phyloP scores from a whole-genome alignment of 2,329 filamentous ascomycete species.

The Nemania abortiva region DNA sequence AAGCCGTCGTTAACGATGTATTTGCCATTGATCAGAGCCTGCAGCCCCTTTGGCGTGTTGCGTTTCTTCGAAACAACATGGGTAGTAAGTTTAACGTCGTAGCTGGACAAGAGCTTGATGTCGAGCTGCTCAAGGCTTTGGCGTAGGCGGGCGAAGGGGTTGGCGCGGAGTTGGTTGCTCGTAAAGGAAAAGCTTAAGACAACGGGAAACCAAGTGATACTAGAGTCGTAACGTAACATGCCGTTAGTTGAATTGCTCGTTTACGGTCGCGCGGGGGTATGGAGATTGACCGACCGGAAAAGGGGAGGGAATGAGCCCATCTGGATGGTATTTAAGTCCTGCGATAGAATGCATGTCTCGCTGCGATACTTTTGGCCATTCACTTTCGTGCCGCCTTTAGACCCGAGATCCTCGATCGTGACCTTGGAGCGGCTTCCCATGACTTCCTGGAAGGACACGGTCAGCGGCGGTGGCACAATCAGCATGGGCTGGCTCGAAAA shows the following conservation, averaged over 20 bases:
- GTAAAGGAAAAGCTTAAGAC: constrained; percentile 86
- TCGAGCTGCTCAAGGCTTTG: constrained; percentile 83
- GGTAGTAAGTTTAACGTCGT: constrained; percentile 77
- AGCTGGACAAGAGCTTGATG: constrained; percentile 84
- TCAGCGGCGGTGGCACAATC: constrained; percentile 15
- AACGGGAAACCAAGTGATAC: constrained; percentile 82
- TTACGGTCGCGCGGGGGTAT: background rate
- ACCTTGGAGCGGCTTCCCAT: constrained; percentile 75
- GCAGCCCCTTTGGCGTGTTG: constrained; percentile 88
- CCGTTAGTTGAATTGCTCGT: constrained; percentile 8
- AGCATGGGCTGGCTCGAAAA: background rate
- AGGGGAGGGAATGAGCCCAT: constrained; percentile 77
- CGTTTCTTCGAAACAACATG: constrained; percentile 91
- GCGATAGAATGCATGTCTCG: constrained; percentile 66
- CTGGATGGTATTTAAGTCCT: constrained; percentile 72
- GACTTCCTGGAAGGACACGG: constrained; percentile 62
- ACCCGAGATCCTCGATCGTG: constrained; percentile 81
- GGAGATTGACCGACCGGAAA: constrained; percentile 63
- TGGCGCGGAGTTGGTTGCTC: constrained; percentile 75
- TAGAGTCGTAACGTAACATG: constrained; percentile 51
- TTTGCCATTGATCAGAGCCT: constrained; percentile 84
- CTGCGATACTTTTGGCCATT: constrained; percentile 79
- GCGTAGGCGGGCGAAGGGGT: constrained; percentile 72
- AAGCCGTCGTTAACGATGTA: constrained; percentile 81
- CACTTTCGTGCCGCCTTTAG: constrained; percentile 84